Evolutionary conservation across 2,329 filamentous ascomycete species (phyloP).

Genomic region (Sporothrix curviconia): DNA sequence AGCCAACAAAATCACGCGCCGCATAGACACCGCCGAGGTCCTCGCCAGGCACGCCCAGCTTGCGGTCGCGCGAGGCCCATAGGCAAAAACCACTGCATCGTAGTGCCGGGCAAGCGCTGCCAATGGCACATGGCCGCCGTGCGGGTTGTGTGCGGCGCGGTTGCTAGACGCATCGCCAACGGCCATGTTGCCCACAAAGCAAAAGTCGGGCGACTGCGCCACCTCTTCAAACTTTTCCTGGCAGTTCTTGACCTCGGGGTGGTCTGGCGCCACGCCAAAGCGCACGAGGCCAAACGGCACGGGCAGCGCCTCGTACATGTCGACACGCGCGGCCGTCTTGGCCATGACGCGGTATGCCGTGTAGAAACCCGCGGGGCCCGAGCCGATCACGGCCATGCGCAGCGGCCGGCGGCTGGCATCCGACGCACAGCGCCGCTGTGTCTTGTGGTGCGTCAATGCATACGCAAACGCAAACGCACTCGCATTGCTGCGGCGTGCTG

Average conservation of each 20-base stretch:
- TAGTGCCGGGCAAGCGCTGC: slow-evolving; percentile 70
- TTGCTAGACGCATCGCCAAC: slow-evolving; percentile 46
- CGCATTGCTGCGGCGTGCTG: background rate
- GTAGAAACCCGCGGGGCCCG: slow-evolving; percentile 94
- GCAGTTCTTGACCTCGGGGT: slow-evolving; percentile 99
- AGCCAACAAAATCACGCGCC: slow-evolving; percentile 88
- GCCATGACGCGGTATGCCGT: slow-evolving; percentile 79
- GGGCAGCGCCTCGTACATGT: slow-evolving; percentile 94
- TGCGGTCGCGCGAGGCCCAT: slow-evolving; percentile 83
- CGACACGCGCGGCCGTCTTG: slow-evolving; percentile 66
- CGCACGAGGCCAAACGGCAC: slow-evolving; percentile 89
- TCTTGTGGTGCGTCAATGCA: background rate
- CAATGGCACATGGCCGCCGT: slow-evolving; percentile 55
- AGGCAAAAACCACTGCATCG: slow-evolving; percentile 85
- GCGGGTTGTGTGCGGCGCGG: slow-evolving; percentile 33
- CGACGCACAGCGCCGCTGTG: background rate
- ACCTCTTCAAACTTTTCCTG: slow-evolving; percentile 90
- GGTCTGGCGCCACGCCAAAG: slow-evolving; percentile 95
- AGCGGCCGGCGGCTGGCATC: slow-evolving; percentile 33
- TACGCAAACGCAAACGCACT: too few species aligned
- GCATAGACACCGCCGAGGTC: slow-evolving; percentile 72
- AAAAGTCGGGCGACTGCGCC: slow-evolving; percentile 73
- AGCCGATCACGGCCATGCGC: slow-evolving; percentile 82
- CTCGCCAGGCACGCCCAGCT: slow-evolving; percentile 74
- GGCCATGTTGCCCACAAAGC: slow-evolving; percentile 83